Conservation (phyloP, 2,329 filamentous ascomycete species). For the Thielaviopsis punctulata region DNA sequence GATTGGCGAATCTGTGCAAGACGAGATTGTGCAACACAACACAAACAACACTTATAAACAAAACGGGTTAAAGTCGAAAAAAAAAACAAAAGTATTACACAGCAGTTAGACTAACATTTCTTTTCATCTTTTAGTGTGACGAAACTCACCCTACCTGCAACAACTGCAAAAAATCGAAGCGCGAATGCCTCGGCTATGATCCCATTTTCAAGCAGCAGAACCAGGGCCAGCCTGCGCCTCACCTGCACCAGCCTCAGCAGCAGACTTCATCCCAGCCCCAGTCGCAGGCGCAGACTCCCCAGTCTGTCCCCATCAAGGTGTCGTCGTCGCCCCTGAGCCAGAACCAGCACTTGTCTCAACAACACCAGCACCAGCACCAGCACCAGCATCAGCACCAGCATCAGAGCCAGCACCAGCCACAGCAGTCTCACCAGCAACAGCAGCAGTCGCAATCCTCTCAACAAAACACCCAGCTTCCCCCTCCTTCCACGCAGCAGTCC, state of each 20-base stretch:
- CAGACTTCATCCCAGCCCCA: constrained; percentile 2
- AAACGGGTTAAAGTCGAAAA: neutral
- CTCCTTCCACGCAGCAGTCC: too few relatives aligned
- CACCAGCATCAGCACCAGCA: neutral
- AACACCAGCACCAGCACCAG: constrained; percentile 5
- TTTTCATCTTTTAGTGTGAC: constrained; percentile 54
- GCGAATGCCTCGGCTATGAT: constrained; percentile 73
- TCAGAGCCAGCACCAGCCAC: neutral
- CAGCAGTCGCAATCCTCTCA: constrained; percentile 1
- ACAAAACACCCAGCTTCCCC: neutral
- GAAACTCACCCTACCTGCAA: constrained; percentile 85
- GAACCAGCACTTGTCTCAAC: constrained; percentile 13
- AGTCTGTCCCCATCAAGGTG: neutral
- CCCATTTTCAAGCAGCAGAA: constrained; percentile 67
- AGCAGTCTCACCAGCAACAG: neutral
- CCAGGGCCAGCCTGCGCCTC: constrained; percentile 14
- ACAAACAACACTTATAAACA: neutral
- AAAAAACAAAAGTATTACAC: too few relatives aligned
- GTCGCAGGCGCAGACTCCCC: neutral
- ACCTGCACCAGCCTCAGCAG: constrained; percentile 6
- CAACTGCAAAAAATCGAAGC: constrained; percentile 78
- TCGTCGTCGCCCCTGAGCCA: constrained; percentile 21
- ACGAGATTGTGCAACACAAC: constrained; percentile 6
- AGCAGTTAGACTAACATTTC: constrained; percentile 13
- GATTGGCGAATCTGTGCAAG: neutral